These are phyloP conservation scores for Leucoagaricus sp. DNA, from an alignment of 1,284 basidiomycete species.

Conservation along the genomic window DNA sequence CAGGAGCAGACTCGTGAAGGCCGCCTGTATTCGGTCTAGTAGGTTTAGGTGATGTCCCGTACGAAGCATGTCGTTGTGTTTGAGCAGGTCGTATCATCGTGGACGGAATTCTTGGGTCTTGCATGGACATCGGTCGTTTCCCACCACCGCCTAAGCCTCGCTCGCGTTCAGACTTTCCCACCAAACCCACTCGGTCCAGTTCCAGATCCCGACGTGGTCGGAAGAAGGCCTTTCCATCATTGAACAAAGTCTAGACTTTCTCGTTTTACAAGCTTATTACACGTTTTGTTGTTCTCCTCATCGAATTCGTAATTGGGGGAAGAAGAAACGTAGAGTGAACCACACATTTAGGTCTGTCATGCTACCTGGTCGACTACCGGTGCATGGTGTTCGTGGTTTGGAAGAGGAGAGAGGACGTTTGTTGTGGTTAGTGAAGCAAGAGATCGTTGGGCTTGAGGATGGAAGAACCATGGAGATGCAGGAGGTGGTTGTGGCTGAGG, in stretches of 20 bases:
- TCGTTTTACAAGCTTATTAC: slow-evolving; percentile 41
- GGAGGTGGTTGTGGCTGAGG: slow-evolving; percentile 4
- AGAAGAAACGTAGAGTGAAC: slow-evolving; percentile 8
- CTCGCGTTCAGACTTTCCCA: neutral
- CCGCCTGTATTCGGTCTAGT: slow-evolving; percentile 1
- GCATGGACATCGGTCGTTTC: slow-evolving; percentile 37
- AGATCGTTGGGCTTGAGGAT: slow-evolving; percentile 4
- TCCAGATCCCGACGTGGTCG: neutral
- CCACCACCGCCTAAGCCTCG: neutral
- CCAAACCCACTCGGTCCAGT: slow-evolving; percentile 15
- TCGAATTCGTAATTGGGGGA: slow-evolving; percentile 11
- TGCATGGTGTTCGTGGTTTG: slow-evolving; percentile 3
- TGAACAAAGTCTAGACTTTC: slow-evolving; percentile 48
- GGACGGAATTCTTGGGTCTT: no score
- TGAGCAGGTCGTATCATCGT: neutral
- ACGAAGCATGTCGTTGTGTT: slow-evolving; percentile 43
- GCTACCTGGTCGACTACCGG: slow-evolving; percentile 17
- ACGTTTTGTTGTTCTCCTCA: slow-evolving; percentile 13
- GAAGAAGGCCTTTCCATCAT: slow-evolving; percentile 30
- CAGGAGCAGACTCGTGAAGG: neutral
- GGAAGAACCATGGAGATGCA: slow-evolving; percentile 14
- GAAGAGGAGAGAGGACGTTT: no score
- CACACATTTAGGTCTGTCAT: slow-evolving; percentile 20
- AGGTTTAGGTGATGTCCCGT: slow-evolving; percentile 25
- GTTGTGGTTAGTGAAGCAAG: no score